These are phyloP conservation scores for Rhizophagus prolifer DNA, from an alignment of 192 early-diverging fungal species.

Conservation along the genomic window DNA sequence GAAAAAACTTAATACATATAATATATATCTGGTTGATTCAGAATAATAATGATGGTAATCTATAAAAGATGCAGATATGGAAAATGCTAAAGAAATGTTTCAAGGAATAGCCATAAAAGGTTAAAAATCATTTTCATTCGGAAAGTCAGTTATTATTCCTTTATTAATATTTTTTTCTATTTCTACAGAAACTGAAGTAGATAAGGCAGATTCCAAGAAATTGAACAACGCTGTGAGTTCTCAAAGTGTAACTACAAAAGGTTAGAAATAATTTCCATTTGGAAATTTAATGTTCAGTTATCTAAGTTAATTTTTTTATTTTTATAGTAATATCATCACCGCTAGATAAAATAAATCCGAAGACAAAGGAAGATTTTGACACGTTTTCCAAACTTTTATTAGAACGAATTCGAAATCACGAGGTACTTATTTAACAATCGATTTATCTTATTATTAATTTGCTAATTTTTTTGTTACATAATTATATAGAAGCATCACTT, in stretches of 20 bases:
- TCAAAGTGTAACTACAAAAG: not conserved
- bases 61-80: constrained; percentile 62
- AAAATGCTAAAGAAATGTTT: constrained; percentile 65
- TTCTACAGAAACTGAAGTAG: not conserved
- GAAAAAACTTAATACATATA: not conserved
- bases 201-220: too few species aligned
- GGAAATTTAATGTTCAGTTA: not conserved
- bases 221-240: too few species aligned
- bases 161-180: not conserved
- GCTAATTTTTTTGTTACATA: not conserved
- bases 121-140: constrained; percentile 13
- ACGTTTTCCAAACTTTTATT: constrained; percentile 61
- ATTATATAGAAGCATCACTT: constrained; percentile 42
- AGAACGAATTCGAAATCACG: constrained; percentile 54
- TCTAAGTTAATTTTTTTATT: constrained; percentile 12
- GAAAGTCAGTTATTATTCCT: not conserved
- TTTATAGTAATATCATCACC: constrained; percentile 14
- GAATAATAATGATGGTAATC: constrained; percentile 35
- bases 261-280: not conserved
- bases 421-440: constrained; percentile 37
- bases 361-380: constrained; percentile 68
- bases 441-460: not conserved
- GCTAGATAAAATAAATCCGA: constrained; percentile 54
- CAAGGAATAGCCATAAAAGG: constrained; percentile 59
- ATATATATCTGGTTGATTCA: not conserved